A percentile compares a stretch with the other conserved stretches of the same genome.
These are phyloP conservation scores for Fusarium annulatum DNA, from an alignment of 2,329 filamentous ascomycete genomes.

Conservation along the genomic window DNA sequence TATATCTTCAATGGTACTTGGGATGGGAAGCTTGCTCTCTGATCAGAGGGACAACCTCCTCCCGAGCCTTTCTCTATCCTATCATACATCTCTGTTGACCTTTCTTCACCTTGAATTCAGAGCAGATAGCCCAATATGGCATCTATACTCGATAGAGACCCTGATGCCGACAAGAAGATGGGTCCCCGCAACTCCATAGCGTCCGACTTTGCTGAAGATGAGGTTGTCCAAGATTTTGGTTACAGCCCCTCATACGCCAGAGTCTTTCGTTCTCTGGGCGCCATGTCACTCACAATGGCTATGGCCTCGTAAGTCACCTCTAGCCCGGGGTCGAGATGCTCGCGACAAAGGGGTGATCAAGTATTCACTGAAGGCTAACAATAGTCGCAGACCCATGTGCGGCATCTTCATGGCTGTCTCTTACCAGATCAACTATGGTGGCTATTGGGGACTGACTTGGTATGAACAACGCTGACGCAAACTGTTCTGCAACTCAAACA, in stretches of 20 bases:
- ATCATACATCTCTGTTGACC: not conserved
- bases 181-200: not conserved
- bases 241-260: not conserved
- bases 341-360: not conserved
- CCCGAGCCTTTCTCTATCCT: not conserved
- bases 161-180: not conserved
- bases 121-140: not conserved
- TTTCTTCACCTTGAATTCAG: not conserved
- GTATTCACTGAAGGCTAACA: not conserved
- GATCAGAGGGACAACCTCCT: not conserved
- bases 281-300: not conserved
- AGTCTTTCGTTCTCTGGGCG: not conserved
- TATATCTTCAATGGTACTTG: not conserved
- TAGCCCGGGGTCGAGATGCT: not conserved
- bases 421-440: not conserved
- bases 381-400: not conserved
- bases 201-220: not conserved
- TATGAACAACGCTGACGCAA: not conserved
- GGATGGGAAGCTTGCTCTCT: not conserved
- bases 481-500: not conserved
- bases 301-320: not conserved
- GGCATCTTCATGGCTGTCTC: not conserved
- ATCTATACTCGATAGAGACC: not conserved
- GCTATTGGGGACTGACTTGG: not conserved
- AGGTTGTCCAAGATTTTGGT: not conserved